Percentiles rank a stretch among this genome's conserved stretches.
Evolutionary conservation across 148 eudicot species (phyloP).

Genomic region (Arbutus unedo): DNA sequence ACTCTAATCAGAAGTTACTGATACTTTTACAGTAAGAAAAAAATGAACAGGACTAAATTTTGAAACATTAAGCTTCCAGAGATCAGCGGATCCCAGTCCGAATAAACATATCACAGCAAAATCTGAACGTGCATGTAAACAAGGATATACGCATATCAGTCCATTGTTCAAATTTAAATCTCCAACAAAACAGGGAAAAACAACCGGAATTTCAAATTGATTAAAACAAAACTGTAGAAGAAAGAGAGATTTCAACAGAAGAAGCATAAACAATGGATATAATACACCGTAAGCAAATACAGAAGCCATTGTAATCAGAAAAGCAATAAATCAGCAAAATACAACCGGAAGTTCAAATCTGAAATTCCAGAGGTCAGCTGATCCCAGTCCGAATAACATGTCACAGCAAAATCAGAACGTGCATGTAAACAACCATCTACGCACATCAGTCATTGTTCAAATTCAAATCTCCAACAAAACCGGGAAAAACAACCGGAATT

Average conservation of each 20-base stretch:
- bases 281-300: background rate
- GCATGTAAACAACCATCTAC: too few species aligned
- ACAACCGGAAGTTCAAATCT: background rate
- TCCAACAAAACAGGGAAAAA: background rate
- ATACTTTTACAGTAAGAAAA: background rate
- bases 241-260: conserved; percentile 13
- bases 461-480: background rate
- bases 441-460: background rate
- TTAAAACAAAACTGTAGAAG: background rate
- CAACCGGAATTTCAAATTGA: background rate
- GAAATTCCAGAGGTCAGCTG: too few species aligned
- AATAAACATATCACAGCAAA: background rate
- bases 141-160: background rate
- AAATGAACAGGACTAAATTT: background rate
- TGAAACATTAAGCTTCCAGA: background rate
- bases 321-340: background rate
- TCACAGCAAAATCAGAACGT: background rate
- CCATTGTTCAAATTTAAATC: background rate
- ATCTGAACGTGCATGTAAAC: background rate
- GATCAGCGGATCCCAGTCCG: conserved; percentile 1
- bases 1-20: background rate
- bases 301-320: conserved; percentile 2
- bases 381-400: too few species aligned
- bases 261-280: background rate
- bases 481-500: background rate